Percentiles rank a stretch among this genome's conserved stretches.
phyloP scores from a whole-genome alignment of 164 flowering plant species.

The Piper betle region DNA sequence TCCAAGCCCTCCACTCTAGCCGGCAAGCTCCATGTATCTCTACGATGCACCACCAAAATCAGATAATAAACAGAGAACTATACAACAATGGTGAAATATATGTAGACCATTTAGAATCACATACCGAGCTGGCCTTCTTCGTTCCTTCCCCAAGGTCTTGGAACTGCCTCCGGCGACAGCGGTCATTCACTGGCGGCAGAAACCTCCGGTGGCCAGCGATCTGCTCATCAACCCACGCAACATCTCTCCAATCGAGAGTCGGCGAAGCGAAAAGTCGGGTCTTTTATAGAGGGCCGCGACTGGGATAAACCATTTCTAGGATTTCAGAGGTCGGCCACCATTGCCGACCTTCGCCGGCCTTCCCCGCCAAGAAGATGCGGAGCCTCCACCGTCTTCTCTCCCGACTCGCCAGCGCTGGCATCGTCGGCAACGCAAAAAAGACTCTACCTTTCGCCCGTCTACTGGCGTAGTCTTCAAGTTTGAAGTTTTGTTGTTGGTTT shows the following conservation, averaged over 20 bases:
- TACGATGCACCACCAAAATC: slow-evolving; percentile 10
- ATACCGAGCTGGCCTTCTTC: slow-evolving; percentile 70
- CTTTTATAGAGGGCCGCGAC: too few species aligned
- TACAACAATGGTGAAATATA: neutral
- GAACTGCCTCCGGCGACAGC: neutral
- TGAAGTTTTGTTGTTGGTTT: too few species aligned
- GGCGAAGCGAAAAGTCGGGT: too few species aligned
- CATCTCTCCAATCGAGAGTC: too few species aligned
- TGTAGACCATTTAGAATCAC: too few species aligned
- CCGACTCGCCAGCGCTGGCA: slow-evolving; percentile 1
- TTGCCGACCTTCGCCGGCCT: too few species aligned
- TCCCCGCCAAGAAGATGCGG: slow-evolving; percentile 4
- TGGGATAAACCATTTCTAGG: too few species aligned
- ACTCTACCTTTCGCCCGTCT: slow-evolving; percentile 4
- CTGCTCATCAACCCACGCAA: too few species aligned
- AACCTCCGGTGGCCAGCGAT: too few species aligned
- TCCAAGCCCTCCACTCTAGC: slow-evolving; percentile 51
- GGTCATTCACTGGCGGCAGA: neutral
- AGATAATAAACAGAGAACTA: neutral
- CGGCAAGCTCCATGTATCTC: slow-evolving; percentile 63
- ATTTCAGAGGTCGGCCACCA: too few species aligned
- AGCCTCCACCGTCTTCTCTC: slow-evolving; percentile 9
- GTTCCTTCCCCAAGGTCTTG: slow-evolving; percentile 73
- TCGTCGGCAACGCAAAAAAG: slow-evolving; percentile 2
- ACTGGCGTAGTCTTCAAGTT: too few species aligned